Evolutionary conservation across 306 rosid genomes (phyloP), one percentile per base, ranked within the genome.

Genomic region (Cicer bijugum): DNA sequence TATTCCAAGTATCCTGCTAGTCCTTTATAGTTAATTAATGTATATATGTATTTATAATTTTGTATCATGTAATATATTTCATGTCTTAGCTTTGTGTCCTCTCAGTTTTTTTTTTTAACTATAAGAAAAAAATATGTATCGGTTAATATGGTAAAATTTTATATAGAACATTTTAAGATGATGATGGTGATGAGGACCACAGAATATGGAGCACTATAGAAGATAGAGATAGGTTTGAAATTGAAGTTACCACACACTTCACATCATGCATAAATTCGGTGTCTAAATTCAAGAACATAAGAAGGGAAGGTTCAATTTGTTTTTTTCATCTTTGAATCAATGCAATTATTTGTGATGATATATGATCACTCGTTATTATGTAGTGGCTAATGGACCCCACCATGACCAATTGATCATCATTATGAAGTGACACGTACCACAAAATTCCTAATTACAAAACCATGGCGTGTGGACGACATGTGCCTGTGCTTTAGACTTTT

Each of bases 211-310:
- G 62, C 80, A 20, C 56, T 45, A 42, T 59, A 59, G 9, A 23
- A 28, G 6, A 11, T 47, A 47, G 52, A 20, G 64, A 10, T 65
- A 7, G 19, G 48, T 38, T 56, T 56, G 46, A 44, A 72, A 79
- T 16, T 58, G 35, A 59, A 33, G 65, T 33, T 67, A 20, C 33
- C 73, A 55, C 37, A 81, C 6, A 38, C 78, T 71, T 81, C 78
- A 76, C 81, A 81, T 81, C 81, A 33, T 64, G 78, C 78, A 81
- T 75, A 71, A 81, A 81, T 81, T 81, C 78, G 33, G 15, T 28
- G 48, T 8, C 58, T 17, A 68, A 68, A 19, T 15, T 57, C 1
- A 45, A 58, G 39, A 39, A 42, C 43, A 64, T 14, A 43, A 20
- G 11, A 50, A 19, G n/a, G 3, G 33, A 33, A 43, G 17, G 8